A percentile compares a stretch with the other conserved stretches of the same genome.
Evolutionary conservation across 306 rosid genomes (phyloP).

Genomic region (Cucumis melo): DNA sequence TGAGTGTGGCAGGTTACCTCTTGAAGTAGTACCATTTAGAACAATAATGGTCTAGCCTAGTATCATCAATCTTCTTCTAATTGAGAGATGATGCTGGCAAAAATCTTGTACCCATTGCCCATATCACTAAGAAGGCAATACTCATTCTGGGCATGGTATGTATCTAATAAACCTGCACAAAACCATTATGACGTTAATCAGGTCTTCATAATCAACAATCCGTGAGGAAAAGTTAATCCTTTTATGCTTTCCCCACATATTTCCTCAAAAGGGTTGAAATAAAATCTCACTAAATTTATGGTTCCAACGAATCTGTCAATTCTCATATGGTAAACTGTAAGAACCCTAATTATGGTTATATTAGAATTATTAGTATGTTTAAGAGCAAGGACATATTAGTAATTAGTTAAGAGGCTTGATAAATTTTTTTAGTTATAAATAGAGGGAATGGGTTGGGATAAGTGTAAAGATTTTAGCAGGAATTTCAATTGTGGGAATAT

Average conservation of each 20-base stretch:
- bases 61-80: conserved; percentile 36
- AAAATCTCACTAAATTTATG: background rate
- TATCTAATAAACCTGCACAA: conserved; percentile 64
- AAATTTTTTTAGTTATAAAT: too few relatives aligned
- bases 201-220: background rate
- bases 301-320: too few relatives aligned
- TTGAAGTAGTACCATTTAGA: background rate
- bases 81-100: conserved; percentile 52
- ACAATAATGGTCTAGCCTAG: background rate
- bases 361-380: too few relatives aligned
- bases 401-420: too few relatives aligned
- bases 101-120: conserved; percentile 70
- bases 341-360: too few relatives aligned
- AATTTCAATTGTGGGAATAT: too few relatives aligned
- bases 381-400: too few relatives aligned
- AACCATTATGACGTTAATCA: conserved; percentile 9
- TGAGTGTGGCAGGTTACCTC: background rate
- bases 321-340: too few relatives aligned
- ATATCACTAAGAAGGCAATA: conserved; percentile 75
- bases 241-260: background rate
- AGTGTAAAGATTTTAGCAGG: too few relatives aligned
- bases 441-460: too few relatives aligned
- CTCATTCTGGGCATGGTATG: conserved; percentile 91
- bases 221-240: background rate
- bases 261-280: background rate